Base-by-base conservation (phyloP, 805 yeast genomes). In the Yamadazyma phyllophila region DNA sequence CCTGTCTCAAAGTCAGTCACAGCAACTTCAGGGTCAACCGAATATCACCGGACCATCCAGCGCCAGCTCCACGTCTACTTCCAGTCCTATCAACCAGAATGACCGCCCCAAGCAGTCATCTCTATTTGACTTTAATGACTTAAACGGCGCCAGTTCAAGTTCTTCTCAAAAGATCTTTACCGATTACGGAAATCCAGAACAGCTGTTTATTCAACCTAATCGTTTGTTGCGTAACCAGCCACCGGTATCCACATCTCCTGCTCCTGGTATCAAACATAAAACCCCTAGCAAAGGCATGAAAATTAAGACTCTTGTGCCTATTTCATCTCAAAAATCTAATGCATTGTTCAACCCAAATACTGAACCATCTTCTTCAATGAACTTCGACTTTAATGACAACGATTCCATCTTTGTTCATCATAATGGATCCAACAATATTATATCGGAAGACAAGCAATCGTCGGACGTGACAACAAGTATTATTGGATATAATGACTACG, bases 291-390 rank as follows among this genome's bases (percentile, higher is more conserved):
- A 44, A 30, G 36, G 39, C 32, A 44, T 39, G 44, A 44, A 39
- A 34, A 33, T 44, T 17, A 68, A 69, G 30, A 63, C 72, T 2
- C 51, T 68, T 15, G 65, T 58, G 15, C 48, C 49, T 7, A 47
- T 51, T 13, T 49, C 50, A 41, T 61, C 64, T 44, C 69, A 66
- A 36, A 73, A 69, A 24, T 73, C 69, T 45, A 65, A 58, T 50
- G 60, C 62, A 44, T 61, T 69, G 52, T 68, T 60, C 57, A 68
- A 71, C 52, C 66, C 76, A 8, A 67, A 70, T 54, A 65, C 69
- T 24, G 69, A 67, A 53, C 76, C 76, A 20, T 66, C 72, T 27
- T 66, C 66, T 31, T 54, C 69, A 43, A 58, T 68, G 41, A 56
- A 59, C 40, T 59, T 58, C 46, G 50, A 57, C 20, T 48, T 50